A percentile compares a stretch with the other conserved stretches of the same genome.
These are phyloP conservation scores for Arabis hirsuta DNA, from an alignment of 345 rosid genomes.

Conservation along the genomic window DNA sequence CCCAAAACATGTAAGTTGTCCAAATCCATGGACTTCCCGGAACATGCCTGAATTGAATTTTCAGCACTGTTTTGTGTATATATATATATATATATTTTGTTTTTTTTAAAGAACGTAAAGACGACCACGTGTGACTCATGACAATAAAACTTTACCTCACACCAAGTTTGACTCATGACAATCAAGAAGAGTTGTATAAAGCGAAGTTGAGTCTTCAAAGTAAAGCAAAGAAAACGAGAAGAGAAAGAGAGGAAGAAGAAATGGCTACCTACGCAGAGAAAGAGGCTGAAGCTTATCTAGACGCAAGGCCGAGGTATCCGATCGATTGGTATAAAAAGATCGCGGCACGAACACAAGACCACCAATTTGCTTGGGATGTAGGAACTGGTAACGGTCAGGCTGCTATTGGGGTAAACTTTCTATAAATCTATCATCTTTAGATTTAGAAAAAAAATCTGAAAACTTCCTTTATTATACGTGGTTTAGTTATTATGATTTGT, in stretches of 20 bases:
- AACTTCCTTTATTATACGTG: not conserved
- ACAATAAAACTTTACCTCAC: constrained; percentile 20
- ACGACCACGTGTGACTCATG: not conserved
- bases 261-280: constrained; percentile 44
- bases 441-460: not conserved
- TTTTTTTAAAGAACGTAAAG: not conserved
- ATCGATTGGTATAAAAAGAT: constrained; percentile 40
- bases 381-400: constrained; percentile 44
- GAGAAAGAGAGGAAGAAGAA: not conserved
- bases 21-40: not conserved
- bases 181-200: constrained; percentile 8
- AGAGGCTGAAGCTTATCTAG: constrained; percentile 39
- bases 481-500: not conserved
- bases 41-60: constrained; percentile 12
- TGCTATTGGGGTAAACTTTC: constrained; percentile 41
- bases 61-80: not conserved
- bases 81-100: too few relatives aligned
- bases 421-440: not conserved
- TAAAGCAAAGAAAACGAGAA: not conserved
- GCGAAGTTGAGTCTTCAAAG: constrained; percentile 1
- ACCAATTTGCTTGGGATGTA: constrained; percentile 42
- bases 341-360: constrained; percentile 30
- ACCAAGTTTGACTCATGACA: constrained; percentile 34
- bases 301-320: constrained; percentile 44
- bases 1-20: not conserved